Base-by-base conservation (phyloP, 2,329 filamentous ascomycete species). In the Aspergillus calidoustus region DNA sequence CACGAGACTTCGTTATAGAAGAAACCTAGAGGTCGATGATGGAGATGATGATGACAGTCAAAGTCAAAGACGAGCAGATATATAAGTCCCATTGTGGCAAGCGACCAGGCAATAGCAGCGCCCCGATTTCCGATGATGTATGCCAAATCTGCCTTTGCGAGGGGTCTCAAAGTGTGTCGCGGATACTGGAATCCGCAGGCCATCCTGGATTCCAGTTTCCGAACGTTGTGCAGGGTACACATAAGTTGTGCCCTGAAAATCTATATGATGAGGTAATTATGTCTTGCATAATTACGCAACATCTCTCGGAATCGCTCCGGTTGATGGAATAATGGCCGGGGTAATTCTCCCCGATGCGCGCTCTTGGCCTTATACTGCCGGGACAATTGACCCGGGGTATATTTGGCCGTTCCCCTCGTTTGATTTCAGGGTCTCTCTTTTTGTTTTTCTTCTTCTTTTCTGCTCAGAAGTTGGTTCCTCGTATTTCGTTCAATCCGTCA, bases 181-280 rank as follows among this genome's bases (percentile, higher is more conserved):
- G 73, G 73, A 74, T 75, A 70, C 69, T 61, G 64, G 71, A 68
- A 74, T 75, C 72, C 73, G 73, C 57, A 46, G 55, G 22, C 23
- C 23, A 31, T 48, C 46, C 31, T 63, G 69, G 69, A 71, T 68
- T 67, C 62, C 63, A 65, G 67, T 71, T 71, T 70, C 69, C 69
- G 69, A 46, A n/a, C 13, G 34, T 41, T 41, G 9, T 41, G 15
- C 34, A 41, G 9, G 34, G 11, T 4, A 15, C 13, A 41, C 34
- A 41, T 41, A 41, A 41, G 34, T 3, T 15, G 15, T 17, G 9
- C 5, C 3, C 9, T 5, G 3, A 5, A 41, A 15, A 5, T 41
- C 5, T 41, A 11, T 11, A 15, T 15, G 5, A 5, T 41, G 11
- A 41, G 11, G 9, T 44, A 63, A 60, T 48, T 55, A 48, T 38